Base-by-base conservation (phyloP, 2,329 filamentous ascomycete species). In the Aphanocladium album region DNA sequence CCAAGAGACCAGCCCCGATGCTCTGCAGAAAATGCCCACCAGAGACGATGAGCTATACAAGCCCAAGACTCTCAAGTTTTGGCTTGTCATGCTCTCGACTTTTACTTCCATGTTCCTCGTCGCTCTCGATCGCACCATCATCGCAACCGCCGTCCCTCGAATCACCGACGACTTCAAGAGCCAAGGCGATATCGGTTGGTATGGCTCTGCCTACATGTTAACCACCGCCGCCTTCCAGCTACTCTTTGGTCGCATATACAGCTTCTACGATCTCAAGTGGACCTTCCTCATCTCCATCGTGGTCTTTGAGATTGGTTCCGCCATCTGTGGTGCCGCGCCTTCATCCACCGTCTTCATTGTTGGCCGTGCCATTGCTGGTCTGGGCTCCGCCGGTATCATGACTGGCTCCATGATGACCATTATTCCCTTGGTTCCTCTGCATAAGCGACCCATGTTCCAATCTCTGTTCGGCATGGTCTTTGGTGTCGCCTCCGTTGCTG, bases 181-280 rank as follows among this genome's bases (percentile, higher is more conserved):
- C 55, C 71, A 84, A 5, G 78, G 78, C 5, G 83, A 86, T 63
- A 81, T 86, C 57, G 83, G 82, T 55, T 86, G 84, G 83, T 86
- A 85, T 68, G 82, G 81, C 3, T 82, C 80, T 52, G 79, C 80
- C 7, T 83, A 84, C 68, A 81, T 86, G 76, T 73, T 87, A 64
- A 85, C 83, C 14, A 82, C 82, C 2, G 79, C 81, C 7, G 80
- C 81, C n/a, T 74, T 71, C 21, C 80, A 83, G 65, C 73, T 83
- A 3, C 67, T 83, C 9, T 84, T 81, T 66, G 82, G 82, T 7
- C 75, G 80, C 43, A 75, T 84, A 43, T 85, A 83, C 68, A 79
- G 77, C 63, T 81, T 81, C 64, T 84, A 83, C 64, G 75, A 79
- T 60, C 72, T 80, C 63, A 80, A 81, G 61, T 76, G 72, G 73